These are phyloP conservation scores for Kingdonia uniflora DNA, from an alignment of 164 flowering plant genomes.

Conservation along the genomic window DNA sequence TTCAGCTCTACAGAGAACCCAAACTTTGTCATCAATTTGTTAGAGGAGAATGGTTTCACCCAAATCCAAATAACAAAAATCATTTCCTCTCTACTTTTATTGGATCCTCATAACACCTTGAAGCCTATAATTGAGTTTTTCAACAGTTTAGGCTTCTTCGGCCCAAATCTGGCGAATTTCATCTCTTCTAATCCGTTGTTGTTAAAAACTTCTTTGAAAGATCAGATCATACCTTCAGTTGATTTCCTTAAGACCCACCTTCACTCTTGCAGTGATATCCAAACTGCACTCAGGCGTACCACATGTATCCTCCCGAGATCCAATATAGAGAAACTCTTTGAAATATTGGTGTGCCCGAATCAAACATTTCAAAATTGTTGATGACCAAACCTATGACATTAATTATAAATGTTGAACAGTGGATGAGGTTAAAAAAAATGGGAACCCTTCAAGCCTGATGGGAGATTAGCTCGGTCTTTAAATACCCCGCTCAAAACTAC, in stretches of 20 bases:
- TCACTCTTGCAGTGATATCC: not conserved
- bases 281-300: not conserved
- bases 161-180: not conserved
- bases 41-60: constrained; percentile 9
- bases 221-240: constrained; percentile 9
- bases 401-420: constrained; percentile 8
- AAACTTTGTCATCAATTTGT: constrained; percentile 8
- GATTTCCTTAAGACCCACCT: constrained; percentile 2
- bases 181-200: constrained; percentile 1
- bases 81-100: not conserved
- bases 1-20: constrained; percentile 1
- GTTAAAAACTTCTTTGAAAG: constrained; percentile 9
- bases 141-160: too few species aligned
- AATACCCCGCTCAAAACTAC: too few species aligned
- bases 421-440: constrained; percentile 4
- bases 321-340: constrained; percentile 9
- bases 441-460: constrained; percentile 6
- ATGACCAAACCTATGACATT: constrained; percentile 10
- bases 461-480: too few species aligned
- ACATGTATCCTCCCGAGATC: not conserved
- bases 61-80: constrained; percentile 10
- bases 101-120: too few species aligned
- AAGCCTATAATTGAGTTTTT: too few species aligned
- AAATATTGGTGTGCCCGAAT: not conserved
- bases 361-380: constrained; percentile 11